phyloP scores from a whole-genome alignment of 495 filamentous ascomycete genomes.

The Ascobolus immersus region DNA sequence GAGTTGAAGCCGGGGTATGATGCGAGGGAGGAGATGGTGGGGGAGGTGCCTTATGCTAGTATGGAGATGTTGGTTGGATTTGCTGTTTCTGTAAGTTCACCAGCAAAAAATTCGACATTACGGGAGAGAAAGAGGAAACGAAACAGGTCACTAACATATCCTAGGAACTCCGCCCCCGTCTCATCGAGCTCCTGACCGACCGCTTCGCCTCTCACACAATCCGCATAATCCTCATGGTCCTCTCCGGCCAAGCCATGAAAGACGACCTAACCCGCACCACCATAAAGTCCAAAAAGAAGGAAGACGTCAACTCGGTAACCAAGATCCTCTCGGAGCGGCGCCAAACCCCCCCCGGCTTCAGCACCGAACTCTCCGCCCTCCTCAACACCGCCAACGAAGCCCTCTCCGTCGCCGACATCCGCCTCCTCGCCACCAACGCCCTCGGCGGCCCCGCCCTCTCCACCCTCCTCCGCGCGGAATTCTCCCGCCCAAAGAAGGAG shows the following conservation, averaged over 20 bases:
- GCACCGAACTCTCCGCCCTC: conserved; percentile 44
- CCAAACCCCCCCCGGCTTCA: no score
- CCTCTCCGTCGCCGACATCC: conserved; percentile 20
- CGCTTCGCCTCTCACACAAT: conserved; percentile 77
- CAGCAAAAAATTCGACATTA: neutral
- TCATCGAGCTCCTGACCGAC: conserved; percentile 67
- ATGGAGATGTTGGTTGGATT: conserved; percentile 69
- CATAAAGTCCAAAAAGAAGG: conserved; percentile 71
- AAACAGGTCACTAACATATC: neutral
- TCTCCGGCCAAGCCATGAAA: conserved; percentile 56
- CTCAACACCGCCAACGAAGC: conserved; percentile 36
- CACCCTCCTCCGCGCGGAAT: conserved; percentile 59
- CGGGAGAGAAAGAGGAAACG: neutral
- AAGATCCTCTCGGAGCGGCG: conserved; percentile 20
- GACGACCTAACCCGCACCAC: conserved; percentile 36
- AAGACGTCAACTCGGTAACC: conserved; percentile 35
- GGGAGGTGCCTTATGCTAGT: conserved; percentile 22
- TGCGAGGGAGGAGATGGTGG: conserved; percentile 19
- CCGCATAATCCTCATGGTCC: conserved; percentile 55
- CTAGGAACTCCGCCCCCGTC: conserved; percentile 49
- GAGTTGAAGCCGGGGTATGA: conserved; percentile 30
- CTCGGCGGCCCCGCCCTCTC: conserved; percentile 78
- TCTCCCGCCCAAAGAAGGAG: conserved; percentile 23
- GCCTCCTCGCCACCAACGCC: conserved; percentile 59
- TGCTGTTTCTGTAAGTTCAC: conserved; percentile 28